Conservation (phyloP, 257 asterid species). For the Nemophila menziesii region DNA sequence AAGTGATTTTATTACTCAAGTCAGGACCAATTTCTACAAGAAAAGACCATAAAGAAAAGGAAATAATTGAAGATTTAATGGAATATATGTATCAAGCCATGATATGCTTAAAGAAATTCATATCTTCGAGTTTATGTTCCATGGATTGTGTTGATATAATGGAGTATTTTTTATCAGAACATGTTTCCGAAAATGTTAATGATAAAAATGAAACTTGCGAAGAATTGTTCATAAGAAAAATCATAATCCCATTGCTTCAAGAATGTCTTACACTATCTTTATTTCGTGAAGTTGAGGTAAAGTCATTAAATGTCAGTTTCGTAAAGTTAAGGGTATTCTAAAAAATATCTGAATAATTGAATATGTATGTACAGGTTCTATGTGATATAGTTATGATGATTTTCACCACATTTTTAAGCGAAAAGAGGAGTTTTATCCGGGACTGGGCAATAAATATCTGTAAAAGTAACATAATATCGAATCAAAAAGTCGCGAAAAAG, state of each 20-base stretch:
- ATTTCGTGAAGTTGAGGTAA: constrained; percentile 75
- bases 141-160: constrained; percentile 36
- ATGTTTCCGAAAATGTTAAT: constrained; percentile 14
- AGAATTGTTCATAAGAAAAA: constrained; percentile 43
- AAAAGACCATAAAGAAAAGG: constrained; percentile 41
- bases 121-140: constrained; percentile 33
- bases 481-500: constrained; percentile 54
- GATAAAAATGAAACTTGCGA: too few relatives aligned
- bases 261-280: constrained; percentile 43
- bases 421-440: constrained; percentile 44
- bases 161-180: constrained; percentile 44
- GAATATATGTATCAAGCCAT: constrained; percentile 45
- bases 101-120: constrained; percentile 56
- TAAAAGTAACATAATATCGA: constrained; percentile 30
- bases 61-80: constrained; percentile 40
- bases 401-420: constrained; percentile 43
- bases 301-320: too few relatives aligned
- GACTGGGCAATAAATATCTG: constrained; percentile 41
- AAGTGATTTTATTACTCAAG: constrained; percentile 43
- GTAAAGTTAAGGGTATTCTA: too few relatives aligned
- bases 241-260: constrained; percentile 37
- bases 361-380: constrained; percentile 28
- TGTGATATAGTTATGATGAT: constrained; percentile 45
- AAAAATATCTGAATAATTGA: too few relatives aligned
- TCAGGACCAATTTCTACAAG: constrained; percentile 25